Percentiles rank a stretch among this genome's conserved stretches.
These are phyloP conservation scores for Tricholoma sp. DNA, from an alignment of 768 basidiomycete genomes.

Conservation along the genomic window DNA sequence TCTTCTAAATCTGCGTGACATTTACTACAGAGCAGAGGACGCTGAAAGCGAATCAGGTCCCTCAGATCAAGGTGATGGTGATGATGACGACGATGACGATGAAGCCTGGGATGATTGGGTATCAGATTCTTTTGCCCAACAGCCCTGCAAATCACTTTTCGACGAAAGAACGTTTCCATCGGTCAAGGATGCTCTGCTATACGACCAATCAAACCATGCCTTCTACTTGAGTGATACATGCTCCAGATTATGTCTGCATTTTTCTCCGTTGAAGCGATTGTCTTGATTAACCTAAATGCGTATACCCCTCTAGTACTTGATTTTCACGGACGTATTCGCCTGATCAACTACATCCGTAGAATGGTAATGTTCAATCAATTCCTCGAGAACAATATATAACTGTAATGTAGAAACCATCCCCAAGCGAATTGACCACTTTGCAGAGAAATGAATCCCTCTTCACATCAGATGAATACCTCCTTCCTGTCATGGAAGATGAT, in stretches of 20 bases:
- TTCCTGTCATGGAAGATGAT: conserved; percentile 81
- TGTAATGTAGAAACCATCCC: conserved; percentile 44
- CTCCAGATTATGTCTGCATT: conserved; percentile 48
- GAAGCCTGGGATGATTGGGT: conserved; percentile 79
- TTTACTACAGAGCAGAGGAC: conserved; percentile 17
- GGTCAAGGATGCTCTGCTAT: conserved; percentile 49
- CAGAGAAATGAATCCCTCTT: conserved; percentile 61
- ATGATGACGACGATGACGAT: conserved; percentile 47
- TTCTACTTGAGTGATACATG: conserved; percentile 57
- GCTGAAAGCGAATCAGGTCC: conserved; percentile 20
- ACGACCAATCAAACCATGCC: conserved; percentile 56
- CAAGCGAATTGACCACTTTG: conserved; percentile 40
- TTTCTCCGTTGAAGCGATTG: neutral
- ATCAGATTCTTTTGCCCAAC: conserved; percentile 54
- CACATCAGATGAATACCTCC: conserved; percentile 71
- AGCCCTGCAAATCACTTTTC: conserved; percentile 68
- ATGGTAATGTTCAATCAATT: conserved; percentile 37
- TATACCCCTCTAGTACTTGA: conserved; percentile 52
- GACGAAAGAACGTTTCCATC: conserved; percentile 58
- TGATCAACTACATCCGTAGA: conserved; percentile 86
- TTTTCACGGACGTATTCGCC: conserved; percentile 69
- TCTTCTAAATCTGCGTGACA: conserved; percentile 26
- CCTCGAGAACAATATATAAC: conserved; percentile 1
- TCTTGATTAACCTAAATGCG: conserved; percentile 5
- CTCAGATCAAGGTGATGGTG: conserved; percentile 37